Evolutionary conservation across 176 grass and related monocot genomes (phyloP).

Genomic region (Secale cereale): DNA sequence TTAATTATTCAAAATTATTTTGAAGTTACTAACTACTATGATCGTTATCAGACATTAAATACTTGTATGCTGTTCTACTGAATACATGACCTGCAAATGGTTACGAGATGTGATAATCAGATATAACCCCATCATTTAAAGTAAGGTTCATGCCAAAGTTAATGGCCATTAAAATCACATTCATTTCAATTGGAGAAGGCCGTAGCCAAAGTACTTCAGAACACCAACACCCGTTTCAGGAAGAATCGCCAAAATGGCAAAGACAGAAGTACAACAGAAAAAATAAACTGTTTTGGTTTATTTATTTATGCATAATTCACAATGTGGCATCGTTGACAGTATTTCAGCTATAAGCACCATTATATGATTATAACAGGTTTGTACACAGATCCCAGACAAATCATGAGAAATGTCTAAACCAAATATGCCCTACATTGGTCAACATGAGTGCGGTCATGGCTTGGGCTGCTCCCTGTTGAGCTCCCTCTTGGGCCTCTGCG

Average conservation of each 20-base stretch:
- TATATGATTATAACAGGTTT: neutral
- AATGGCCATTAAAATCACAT: neutral
- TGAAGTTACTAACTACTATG: neutral
- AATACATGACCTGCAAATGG: neutral
- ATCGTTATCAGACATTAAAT: neutral
- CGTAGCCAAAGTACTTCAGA: neutral
- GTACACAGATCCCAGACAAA: neutral
- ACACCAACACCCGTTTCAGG: neutral
- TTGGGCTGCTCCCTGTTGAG: neutral
- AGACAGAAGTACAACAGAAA: neutral
- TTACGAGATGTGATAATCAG: neutral
- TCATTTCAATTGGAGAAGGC: neutral
- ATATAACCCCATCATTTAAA: neutral
- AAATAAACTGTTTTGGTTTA: neutral
- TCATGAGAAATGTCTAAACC: neutral
- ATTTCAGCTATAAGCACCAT: neutral
- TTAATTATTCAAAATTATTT: neutral
- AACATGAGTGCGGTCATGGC: neutral
- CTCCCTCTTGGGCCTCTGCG: conserved; percentile 24
- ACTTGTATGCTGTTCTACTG: neutral
- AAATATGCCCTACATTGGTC: neutral
- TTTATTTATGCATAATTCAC: neutral
- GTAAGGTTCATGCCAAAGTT: neutral
- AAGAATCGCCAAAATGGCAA: neutral
- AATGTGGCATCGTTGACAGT: neutral